phyloP scores from a whole-genome alignment of 1,139 yeast genomes.

The Casaregolazyma lundiana region DNA sequence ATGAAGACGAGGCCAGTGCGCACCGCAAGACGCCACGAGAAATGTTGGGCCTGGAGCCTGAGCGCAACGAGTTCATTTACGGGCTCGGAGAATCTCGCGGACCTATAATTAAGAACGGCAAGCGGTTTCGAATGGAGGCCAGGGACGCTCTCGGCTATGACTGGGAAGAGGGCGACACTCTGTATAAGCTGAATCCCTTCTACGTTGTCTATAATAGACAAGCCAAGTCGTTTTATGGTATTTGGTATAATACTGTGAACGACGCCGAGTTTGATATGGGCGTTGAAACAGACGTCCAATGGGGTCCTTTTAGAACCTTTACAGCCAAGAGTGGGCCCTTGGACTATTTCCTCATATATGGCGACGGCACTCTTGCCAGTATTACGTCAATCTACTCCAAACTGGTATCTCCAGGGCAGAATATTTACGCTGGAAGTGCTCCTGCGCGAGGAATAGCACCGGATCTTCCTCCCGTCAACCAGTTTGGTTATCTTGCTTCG shows the following conservation, averaged over 20 bases:
- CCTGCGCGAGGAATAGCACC: conserved; percentile 7
- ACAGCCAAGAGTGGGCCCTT: conserved; percentile 12
- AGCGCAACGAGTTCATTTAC: conserved; percentile 12
- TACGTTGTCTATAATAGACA: conserved; percentile 12
- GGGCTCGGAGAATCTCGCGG: conserved; percentile 14
- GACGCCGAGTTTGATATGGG: conserved; percentile 15
- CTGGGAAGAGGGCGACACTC: conserved; percentile 16
- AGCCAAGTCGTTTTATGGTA: conserved; percentile 11
- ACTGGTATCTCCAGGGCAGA: conserved; percentile 10
- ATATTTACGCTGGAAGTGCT: not conserved
- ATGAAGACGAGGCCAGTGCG: conserved; percentile 13
- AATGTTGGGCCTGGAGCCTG: conserved; percentile 3
- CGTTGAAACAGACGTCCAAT: conserved; percentile 12
- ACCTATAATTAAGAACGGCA: conserved; percentile 11
- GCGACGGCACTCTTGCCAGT: conserved; percentile 14
- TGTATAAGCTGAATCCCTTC: conserved; percentile 14
- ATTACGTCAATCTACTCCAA: conserved; percentile 9
- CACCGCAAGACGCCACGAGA: conserved; percentile 11
- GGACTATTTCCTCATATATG: conserved; percentile 14
- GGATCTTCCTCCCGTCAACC: conserved; percentile 12
- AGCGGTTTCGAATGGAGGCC: conserved; percentile 12
- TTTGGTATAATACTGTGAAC: conserved; percentile 14
- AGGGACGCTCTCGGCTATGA: conserved; percentile 13
- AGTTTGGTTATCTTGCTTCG: conserved; percentile 12
- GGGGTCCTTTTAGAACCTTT: conserved; percentile 14